Evolutionary conservation across 108 stramenopile species (phyloP).

Genomic region (Pseudonitzschia delicatissima): DNA sequence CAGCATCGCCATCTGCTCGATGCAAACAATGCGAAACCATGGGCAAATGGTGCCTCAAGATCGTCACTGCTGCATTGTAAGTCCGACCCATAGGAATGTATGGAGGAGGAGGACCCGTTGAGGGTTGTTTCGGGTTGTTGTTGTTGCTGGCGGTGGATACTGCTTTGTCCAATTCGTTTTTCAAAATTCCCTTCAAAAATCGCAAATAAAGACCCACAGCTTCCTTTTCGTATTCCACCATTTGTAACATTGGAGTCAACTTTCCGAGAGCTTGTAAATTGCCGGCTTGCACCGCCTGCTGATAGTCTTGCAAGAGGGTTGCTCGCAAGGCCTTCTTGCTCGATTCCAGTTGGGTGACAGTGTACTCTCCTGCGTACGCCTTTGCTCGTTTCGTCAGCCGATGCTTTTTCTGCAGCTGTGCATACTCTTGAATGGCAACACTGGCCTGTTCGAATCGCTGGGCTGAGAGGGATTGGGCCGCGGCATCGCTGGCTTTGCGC

Average conservation of each 20-base stretch:
- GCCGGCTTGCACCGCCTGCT: slow-evolving; percentile 49
- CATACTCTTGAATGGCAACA: slow-evolving; percentile 51
- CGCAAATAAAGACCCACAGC: slow-evolving; percentile 69
- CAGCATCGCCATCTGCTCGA: slow-evolving; percentile 79
- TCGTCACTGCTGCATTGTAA: slow-evolving; percentile 78
- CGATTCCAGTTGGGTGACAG: slow-evolving; percentile 47
- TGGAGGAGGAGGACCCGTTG: slow-evolving; percentile 34
- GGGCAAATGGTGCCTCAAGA: slow-evolving; percentile 84
- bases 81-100: slow-evolving; percentile 63
- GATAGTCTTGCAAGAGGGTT: slow-evolving; percentile 58
- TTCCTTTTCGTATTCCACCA: slow-evolving; percentile 69
- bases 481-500: slow-evolving; percentile 45
- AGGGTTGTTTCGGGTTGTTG: slow-evolving; percentile 28
- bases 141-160: slow-evolving; percentile 21
- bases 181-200: slow-evolving; percentile 50
- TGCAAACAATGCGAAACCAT: slow-evolving; percentile 81
- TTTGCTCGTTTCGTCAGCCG: slow-evolving; percentile 36
- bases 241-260: slow-evolving; percentile 65
- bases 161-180: slow-evolving; percentile 29
- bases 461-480: slow-evolving; percentile 46
- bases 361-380: slow-evolving; percentile 63
- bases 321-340: slow-evolving; percentile 38
- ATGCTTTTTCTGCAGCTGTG: slow-evolving; percentile 22
- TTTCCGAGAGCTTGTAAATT: slow-evolving; percentile 57
- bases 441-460: slow-evolving; percentile 55